Conservation (phyloP, 129 eudicot genomes). For the Dittrichia graveolens region DNA sequence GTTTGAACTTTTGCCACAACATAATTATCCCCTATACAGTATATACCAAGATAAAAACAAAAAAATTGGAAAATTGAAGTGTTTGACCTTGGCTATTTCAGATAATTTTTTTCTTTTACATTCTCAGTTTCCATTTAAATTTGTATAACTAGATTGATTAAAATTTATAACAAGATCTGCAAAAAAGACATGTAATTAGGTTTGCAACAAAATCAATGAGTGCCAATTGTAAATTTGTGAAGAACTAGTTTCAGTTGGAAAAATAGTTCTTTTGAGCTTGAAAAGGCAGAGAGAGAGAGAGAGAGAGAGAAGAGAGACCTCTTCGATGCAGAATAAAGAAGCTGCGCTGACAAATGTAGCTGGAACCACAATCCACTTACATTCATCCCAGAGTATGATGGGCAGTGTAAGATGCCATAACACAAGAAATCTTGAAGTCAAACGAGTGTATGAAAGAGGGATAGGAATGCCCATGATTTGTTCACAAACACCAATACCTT, state of each 20-base stretch:
- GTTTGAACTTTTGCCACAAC: too few species aligned
- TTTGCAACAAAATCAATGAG: neutral
- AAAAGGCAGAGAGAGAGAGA: neutral
- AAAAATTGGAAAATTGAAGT: neutral
- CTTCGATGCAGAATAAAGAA: constrained; percentile 95
- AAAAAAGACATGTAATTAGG: neutral
- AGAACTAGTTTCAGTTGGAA: neutral
- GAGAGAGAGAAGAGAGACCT: constrained; percentile 51
- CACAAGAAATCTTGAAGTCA: constrained; percentile 94
- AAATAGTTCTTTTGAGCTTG: constrained; percentile 7
- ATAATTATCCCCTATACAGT: neutral
- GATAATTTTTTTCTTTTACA: neutral
- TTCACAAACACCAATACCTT: constrained; percentile 91
- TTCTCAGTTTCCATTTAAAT: neutral
- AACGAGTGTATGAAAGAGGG: constrained; percentile 91
- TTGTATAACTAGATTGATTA: neutral
- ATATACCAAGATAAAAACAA: neutral
- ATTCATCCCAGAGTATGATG: constrained; percentile 97
- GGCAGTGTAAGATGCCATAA: constrained; percentile 99
- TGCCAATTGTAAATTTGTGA: neutral
- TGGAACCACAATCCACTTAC: constrained; percentile 98
- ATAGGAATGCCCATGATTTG: constrained; percentile 83
- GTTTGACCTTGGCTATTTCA: constrained; percentile 5
- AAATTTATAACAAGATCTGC: neutral
- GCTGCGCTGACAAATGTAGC: constrained; percentile 98